Evolutionary conservation across 768 basidiomycete species (phyloP), one percentile per base, ranked within the genome.

Genomic region (Rhizopogon vulgaris): DNA sequence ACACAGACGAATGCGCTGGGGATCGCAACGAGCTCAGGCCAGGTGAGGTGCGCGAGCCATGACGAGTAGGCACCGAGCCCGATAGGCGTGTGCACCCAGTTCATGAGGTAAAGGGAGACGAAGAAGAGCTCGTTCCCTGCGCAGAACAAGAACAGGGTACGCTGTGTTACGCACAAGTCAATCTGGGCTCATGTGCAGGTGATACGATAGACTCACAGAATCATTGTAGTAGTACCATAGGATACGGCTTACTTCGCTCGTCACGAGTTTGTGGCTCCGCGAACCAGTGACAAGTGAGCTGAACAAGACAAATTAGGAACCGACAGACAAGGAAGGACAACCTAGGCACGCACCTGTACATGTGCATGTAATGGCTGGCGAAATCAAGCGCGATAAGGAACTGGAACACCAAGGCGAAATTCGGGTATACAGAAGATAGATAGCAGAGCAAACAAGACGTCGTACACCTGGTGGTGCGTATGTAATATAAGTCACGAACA

Each of bases 351-450:
- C 61, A 94, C 95, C 95, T 96, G 69, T 97, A 96, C 96, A 98
- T 99, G 69, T 98, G 96, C 83, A 98, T 97, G 71, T 98, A 98
- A 70, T 98, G 96, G 59, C 92, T 95, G 60, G 89, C 87, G 67
- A 99, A 99, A 68, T 99, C 96, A 52, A 99, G 82, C 0, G 94
- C 83, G 70, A 99, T 99, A 55, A 99, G 82, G 72, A 90, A 87
- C 70, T 96, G 93, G 76, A 99, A 97, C 46, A 84, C 61, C 32
- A 95, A 72, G 3, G 94, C 89, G 56, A 76, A 90, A n/a, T 70
- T 61, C 4, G 94, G 93, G 72, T 97, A 98, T 48, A 82, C 91
- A 9, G 87, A 87, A 15, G 94, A 83, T 32, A 99, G 82, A 74
- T 94, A 97, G 68, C 92, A 95, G 25, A 99, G 76, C 48, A 99